These are phyloP conservation scores for Mycothermus thermophilus DNA, from an alignment of 495 filamentous ascomycete genomes.

Conservation along the genomic window DNA sequence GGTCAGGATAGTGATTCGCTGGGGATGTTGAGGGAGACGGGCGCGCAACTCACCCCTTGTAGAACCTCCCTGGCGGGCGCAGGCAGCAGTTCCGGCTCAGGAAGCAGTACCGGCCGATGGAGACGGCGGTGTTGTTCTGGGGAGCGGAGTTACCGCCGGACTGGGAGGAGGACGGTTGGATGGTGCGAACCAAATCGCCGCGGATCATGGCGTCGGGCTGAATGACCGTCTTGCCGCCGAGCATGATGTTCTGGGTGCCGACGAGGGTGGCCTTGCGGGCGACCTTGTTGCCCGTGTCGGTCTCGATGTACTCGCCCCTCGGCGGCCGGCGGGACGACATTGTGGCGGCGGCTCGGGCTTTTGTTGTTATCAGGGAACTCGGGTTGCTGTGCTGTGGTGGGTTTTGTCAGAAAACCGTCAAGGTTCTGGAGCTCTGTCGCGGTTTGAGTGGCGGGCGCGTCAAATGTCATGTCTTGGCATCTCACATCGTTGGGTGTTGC, in stretches of 20 bases:
- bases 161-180: slow-evolving; percentile 20
- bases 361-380: too few relatives aligned
- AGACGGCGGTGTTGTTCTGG: slow-evolving; percentile 52
- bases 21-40: not conserved
- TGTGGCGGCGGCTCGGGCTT: too few relatives aligned
- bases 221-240: slow-evolving; percentile 90
- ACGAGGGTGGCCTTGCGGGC: slow-evolving; percentile 79
- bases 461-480: too few relatives aligned
- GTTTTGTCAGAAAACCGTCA: too few relatives aligned
- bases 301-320: slow-evolving; percentile 92
- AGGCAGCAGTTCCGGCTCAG: slow-evolving; percentile 59
- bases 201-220: slow-evolving; percentile 83
- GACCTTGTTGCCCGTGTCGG: slow-evolving; percentile 98
- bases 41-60: slow-evolving; percentile 38
- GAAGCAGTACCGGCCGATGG: slow-evolving; percentile 79
- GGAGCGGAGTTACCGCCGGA: slow-evolving; percentile 20
- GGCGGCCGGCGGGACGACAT: slow-evolving; percentile 59
- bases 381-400: too few relatives aligned
- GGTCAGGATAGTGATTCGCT: not conserved
- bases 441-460: too few relatives aligned
- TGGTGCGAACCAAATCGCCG: slow-evolving; percentile 64
- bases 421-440: too few relatives aligned
- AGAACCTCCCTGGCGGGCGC: slow-evolving; percentile 61
- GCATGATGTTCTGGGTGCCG: slow-evolving; percentile 93
- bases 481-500: too few relatives aligned